Evolutionary conservation across 371 early-diverging fungal species (phyloP), one percentile per base, ranked within the genome.

Genomic region (Mucor velutinosus): DNA sequence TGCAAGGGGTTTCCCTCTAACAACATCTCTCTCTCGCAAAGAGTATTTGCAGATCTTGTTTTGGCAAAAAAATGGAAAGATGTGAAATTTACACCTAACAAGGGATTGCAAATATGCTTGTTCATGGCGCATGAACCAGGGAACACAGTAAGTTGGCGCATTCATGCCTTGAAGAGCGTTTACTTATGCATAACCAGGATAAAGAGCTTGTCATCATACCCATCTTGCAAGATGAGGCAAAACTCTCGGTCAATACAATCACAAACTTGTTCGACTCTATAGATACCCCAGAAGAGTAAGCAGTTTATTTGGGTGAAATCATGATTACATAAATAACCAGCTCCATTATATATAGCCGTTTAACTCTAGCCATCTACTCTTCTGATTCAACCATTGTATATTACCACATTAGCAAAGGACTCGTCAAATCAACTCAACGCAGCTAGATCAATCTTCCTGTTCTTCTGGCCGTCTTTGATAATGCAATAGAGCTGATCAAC

Each of bases 381-480:
- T 66, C 70, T 19, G 84, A 83, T 58, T 77, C 84, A 7, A 81
- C 81, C 12, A 72, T 79, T 15, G 75, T 81, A 2, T 83, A 83
- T 60, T 83, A 83, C 61, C 79, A 83, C 51, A 64, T 83, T 25
- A 41, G 58, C 30, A 67, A 69, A 58, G 80, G 83, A 7, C 61
- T 82, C 19, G 62, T 63, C 7, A 60, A 70, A 33, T 64, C 76
- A 23, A 66, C 62, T 0, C 67, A 71, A 25, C 56, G 58, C 17
- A 55, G 62, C 53, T 69, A 78, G 63, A 74, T 30, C 51, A 71
- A 51, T 37, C 55, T 71, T 5, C 76, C 79, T 43, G 77, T 75
- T 59, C 81, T 56, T 37, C 70, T 71, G 11, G 74, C 66, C 12
- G 81, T 78, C 51, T 81, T 78, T 12, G 58, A 45, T 47, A 76